Base-by-base conservation (phyloP, 2,329 filamentous ascomycete genomes). In the Aspergillus latus region DNA sequence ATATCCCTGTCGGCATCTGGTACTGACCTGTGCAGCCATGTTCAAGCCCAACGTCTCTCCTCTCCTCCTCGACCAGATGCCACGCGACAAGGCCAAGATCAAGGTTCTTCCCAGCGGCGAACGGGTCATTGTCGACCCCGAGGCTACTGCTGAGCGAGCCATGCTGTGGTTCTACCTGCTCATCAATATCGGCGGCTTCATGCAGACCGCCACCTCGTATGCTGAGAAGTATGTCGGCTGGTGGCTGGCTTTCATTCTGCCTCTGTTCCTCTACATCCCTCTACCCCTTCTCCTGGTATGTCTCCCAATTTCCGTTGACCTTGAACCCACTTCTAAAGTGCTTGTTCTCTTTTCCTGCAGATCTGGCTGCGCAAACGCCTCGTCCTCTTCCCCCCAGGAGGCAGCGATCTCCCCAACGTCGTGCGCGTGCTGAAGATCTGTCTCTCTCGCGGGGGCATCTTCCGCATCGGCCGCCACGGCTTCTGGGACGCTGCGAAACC, bases 81-180 rank as follows among this genome's bases (percentile, higher is more conserved):
- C 75, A 16, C 46, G 57, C 11, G 55, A 64, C 58, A 72, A 70
- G 30, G 66, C 73, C 4, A 77, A 77, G 53, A 72, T 74, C 15
- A 76, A 74, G 59, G 72, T 71, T 1, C 69, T 81, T 5, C 70
- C 74, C 53, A 72, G 68, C 9, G 78, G 78, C 1, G 77, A 80
- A 59, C 72, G 71, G 54, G 76, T 78, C 30, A 74, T 81, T 30
- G 74, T 80, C 13, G 78, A 80, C 49, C 78, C 78, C 0, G 77
- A 78, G 59, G 68, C 71, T 2, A 80, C 78, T 0, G 68, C 76
- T 2, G 72, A 69, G 28, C 65, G 72, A 3, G 67, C 69, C 7
- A 68, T 70, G 66, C 59, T 75, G 0, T 60, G 71, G 15, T 76
- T 75, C 57, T 76, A 75, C 43, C 62, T 64, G 0, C 62, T 69